Evolutionary conservation across 441 rosid species (phyloP).

Genomic region (Arabidopsis lyrata): DNA sequence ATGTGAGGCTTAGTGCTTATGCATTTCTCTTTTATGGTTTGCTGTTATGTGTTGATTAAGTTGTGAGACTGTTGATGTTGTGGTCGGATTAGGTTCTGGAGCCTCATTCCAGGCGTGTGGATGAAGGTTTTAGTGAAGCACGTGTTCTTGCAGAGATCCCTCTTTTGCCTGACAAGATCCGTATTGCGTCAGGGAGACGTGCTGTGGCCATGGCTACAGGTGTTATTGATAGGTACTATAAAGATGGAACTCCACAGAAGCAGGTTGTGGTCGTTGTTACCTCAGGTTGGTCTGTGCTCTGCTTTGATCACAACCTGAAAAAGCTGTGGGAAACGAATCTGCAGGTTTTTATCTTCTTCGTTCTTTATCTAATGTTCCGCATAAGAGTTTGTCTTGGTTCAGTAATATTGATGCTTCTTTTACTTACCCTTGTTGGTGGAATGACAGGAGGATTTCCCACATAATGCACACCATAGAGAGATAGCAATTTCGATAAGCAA

Average conservation of each 20-base stretch:
- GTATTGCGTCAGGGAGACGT: constrained; percentile 86
- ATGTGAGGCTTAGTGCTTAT: background rate
- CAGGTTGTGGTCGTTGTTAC: constrained; percentile 98
- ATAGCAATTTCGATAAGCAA: constrained; percentile 87
- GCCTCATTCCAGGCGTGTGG: constrained; percentile 84
- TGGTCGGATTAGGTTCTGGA: constrained; percentile 69
- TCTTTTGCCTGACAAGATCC: constrained; percentile 87
- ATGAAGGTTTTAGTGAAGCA: constrained; percentile 93
- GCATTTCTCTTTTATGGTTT: constrained; percentile 3
- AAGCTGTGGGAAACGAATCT: constrained; percentile 94
- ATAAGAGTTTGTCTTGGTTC: constrained; percentile 13
- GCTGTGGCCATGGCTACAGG: constrained; percentile 98
- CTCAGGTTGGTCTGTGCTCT: constrained; percentile 94
- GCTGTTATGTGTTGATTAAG: background rate
- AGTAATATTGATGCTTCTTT: constrained; percentile 1
- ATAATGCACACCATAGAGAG: constrained; percentile 91
- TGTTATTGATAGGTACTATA: constrained; percentile 71
- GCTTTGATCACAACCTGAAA: constrained; percentile 94
- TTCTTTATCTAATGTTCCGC: constrained; percentile 10
- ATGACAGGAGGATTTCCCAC: constrained; percentile 89
- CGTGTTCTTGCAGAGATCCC: constrained; percentile 71
- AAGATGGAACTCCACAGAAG: constrained; percentile 80
- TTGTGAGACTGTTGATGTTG: constrained; percentile 11
- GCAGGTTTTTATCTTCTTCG: constrained; percentile 56
- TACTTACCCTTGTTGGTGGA: constrained; percentile 36